Evolutionary conservation across 2,329 filamentous ascomycete species (phyloP).

Genomic region (Bertia moriformis): DNA sequence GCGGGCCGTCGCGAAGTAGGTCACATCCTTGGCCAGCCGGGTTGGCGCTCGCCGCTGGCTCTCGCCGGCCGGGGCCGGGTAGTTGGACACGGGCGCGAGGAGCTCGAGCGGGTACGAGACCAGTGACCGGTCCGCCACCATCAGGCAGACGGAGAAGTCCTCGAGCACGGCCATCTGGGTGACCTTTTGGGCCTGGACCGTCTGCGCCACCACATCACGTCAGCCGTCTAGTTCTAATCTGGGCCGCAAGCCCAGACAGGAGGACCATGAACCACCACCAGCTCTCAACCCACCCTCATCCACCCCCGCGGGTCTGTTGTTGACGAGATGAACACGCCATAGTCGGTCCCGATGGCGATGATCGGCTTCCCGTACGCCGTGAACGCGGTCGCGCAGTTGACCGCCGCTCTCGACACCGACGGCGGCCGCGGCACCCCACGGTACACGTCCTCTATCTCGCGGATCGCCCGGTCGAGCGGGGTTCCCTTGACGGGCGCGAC

Average conservation of each 20-base stretch:
- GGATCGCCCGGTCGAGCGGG: slow-evolving; percentile 77
- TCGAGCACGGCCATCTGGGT: slow-evolving; percentile 91
- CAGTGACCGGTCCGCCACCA: slow-evolving; percentile 80
- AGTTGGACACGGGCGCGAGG: slow-evolving; percentile 50
- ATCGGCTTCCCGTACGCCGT: slow-evolving; percentile 70
- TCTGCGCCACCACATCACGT: slow-evolving; percentile 41
- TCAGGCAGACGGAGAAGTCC: slow-evolving; percentile 82
- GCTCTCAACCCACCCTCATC: slow-evolving; percentile 58
- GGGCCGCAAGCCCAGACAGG: too few relatives aligned
- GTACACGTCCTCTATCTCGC: slow-evolving; percentile 70
- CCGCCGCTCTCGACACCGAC: slow-evolving; percentile 68
- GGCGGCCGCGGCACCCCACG: slow-evolving; percentile 55
- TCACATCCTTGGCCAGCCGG: slow-evolving; percentile 80
- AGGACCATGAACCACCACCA: too few relatives aligned
- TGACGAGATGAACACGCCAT: slow-evolving; percentile 81
- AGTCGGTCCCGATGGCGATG: slow-evolving; percentile 88
- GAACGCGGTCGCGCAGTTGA: slow-evolving; percentile 90
- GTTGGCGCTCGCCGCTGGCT: slow-evolving; percentile 76
- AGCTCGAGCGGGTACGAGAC: slow-evolving; percentile 89
- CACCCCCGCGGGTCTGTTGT: slow-evolving; percentile 81
- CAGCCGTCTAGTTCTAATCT: too few relatives aligned
- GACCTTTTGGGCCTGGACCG: slow-evolving; percentile 62
- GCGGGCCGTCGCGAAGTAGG: slow-evolving; percentile 86
- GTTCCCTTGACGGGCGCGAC: slow-evolving; percentile 75
- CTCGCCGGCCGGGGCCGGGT: slow-evolving; percentile 48